Conservation (phyloP, 163 green algal species). For the Chloromonas sp. region DNA sequence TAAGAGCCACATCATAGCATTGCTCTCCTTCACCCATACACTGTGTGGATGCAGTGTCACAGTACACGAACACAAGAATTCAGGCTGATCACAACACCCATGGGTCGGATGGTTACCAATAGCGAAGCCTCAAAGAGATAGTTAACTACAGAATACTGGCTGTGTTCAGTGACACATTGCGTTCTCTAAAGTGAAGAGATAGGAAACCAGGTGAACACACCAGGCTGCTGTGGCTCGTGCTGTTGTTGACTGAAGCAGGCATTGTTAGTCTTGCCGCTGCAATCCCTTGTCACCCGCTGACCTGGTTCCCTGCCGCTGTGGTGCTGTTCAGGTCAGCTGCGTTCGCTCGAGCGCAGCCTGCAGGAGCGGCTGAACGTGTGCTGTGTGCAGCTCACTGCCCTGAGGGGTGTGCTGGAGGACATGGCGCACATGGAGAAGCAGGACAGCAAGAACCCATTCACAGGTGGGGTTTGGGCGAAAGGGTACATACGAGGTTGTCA, state of each 20-base stretch:
- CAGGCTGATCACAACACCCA: too few relatives aligned
- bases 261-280: too few relatives aligned
- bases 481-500: too few relatives aligned
- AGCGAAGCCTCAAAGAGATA: too few relatives aligned
- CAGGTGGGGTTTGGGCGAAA: neutral
- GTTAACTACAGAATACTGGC: too few relatives aligned
- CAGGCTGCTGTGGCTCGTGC: too few relatives aligned
- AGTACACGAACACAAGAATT: too few relatives aligned
- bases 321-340: slow-evolving; percentile 2
- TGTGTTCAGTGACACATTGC: too few relatives aligned
- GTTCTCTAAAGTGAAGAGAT: too few relatives aligned
- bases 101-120: too few relatives aligned
- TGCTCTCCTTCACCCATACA: neutral
- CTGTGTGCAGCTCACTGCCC: neutral
- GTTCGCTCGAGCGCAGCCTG: slow-evolving; percentile 4
- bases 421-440: slow-evolving; percentile 8
- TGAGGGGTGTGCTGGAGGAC: neutral
- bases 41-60: neutral
- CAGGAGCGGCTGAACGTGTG: neutral
- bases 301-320: neutral
- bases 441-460: slow-evolving; percentile 12
- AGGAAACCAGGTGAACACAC: too few relatives aligned
- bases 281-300: neutral
- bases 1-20: neutral
- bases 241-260: too few relatives aligned